Evolutionary conservation across 805 yeast genomes (phyloP).

Genomic region (Cyberlindnera lachancei): DNA sequence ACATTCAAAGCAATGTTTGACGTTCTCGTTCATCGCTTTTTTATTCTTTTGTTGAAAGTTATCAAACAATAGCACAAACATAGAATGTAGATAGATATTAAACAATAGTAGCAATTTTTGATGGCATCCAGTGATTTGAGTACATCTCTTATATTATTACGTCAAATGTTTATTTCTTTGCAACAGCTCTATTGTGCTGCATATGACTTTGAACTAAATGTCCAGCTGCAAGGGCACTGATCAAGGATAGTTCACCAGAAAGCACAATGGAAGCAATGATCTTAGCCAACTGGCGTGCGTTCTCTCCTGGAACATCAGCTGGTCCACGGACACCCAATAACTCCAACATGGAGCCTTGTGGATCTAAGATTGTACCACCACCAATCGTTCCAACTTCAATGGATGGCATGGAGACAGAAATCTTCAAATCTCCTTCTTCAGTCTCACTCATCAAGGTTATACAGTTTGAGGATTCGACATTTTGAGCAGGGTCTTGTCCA

Average conservation of each 20-base stretch:
- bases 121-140: too few species aligned
- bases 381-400: constrained; percentile 99
- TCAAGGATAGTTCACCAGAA: constrained; percentile 91
- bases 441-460: constrained; percentile 87
- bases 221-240: constrained; percentile 97
- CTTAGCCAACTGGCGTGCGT: constrained; percentile 88
- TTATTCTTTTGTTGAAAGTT: too few species aligned
- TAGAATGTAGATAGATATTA: too few species aligned
- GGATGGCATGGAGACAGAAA: constrained; percentile 98
- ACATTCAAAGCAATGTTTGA: too few species aligned
- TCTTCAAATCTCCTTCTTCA: constrained; percentile 68
- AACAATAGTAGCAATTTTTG: too few species aligned
- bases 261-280: constrained; percentile 91
- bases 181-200: constrained; percentile 72
- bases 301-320: constrained; percentile 85
- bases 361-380: constrained; percentile 96
- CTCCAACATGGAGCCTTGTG: constrained; percentile 95
- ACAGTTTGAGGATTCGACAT: constrained; percentile 96
- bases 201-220: constrained; percentile 96
- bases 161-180: constrained; percentile 11
- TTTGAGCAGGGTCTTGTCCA: constrained; percentile 99
- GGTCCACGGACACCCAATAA: constrained; percentile 94
- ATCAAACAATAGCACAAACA: too few species aligned
- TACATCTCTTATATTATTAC: too few species aligned
- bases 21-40: too few species aligned